Base-by-base conservation (phyloP, 257 asterid species). In the Misopates orontium region DNA sequence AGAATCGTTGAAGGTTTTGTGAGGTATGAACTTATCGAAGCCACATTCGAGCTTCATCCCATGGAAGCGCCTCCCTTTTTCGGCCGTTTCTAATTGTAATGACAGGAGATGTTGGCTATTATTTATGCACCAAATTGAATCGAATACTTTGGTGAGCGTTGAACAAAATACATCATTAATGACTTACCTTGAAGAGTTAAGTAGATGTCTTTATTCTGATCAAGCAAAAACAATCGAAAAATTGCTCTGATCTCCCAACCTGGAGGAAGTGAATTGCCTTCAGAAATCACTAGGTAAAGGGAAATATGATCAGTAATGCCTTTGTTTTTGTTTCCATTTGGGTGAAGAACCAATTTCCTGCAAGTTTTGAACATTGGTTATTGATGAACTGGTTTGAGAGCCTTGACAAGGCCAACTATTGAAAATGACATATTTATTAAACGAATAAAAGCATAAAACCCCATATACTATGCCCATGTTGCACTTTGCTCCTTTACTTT, bases 291-390 rank as follows among this genome's bases (percentile, higher is more conserved):
- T 71, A 89, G 69, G 77, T 87, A 82, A 0, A 82, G 4, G 69
- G 97, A 87, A 55, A 89, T 57, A 61, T 80, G 78, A 48, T 83
- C 90, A 0, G 66, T 72, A 16, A 75, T 60, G 60, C 72, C 82
- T 75, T 82, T 89, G 77, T 44, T 66, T 72, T 83, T 83, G 87
- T 89, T 82, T 49, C 95, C 97, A 53, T 78, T 80, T 16, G 87
- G 97, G 81, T 83, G 71, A 60, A 89, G 51, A 41, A 71, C 70
- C 74, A 88, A 79, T 70, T 82, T 80, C 96, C 96, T 88, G 80
- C 69, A 55, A 45, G 22, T 52, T 1, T 4, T n/a, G 17, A 63
- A 31, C 32, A 22, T 10, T 8, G n/a, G 2, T 40, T 13, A 25
- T 19, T 51, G 31, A n/a, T 1, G 31, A 48, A 4, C 9, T 40